Base-by-base conservation (phyloP, 2,329 filamentous ascomycete genomes). In the Hymenoscyphus fraxineus region DNA sequence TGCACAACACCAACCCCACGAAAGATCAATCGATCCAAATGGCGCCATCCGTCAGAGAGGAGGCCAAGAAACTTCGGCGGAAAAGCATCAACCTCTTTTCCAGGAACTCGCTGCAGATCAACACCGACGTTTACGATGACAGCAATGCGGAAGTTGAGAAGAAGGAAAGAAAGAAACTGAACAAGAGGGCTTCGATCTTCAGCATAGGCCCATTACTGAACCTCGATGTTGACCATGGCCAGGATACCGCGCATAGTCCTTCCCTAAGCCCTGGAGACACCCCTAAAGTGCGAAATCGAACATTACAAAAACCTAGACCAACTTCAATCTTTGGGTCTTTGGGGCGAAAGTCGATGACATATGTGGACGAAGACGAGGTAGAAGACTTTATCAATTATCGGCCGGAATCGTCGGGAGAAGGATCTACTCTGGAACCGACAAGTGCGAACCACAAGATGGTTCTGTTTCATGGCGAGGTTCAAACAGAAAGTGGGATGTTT, bases 401-500 rank as follows among this genome's bases (percentile, higher is more conserved):
- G 22, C 71, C 71, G 15, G 70, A 71, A 32, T 71, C 71, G 55
- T 71, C 71, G 12, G 60, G 71, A 51, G 69, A 67, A 19, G 64
- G 61, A 2, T 35, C 62, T 12, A 41, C 63, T 10, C 55, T 67
- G 15, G 65, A 66, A 10, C 59, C 61, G 32, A 63, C 64, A n/a
- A 60, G 59, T 5, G 63, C 64, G 13, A 61, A 60, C n/a, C 68
- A 66, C 35, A 69, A 70, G 65, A 77, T 79, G 38, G 85, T 90
- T 22, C 76, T 90, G 44, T 82, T 88, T 67, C 85, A 90, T 77
- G 88, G 88, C 44, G 88, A 90, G 73, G 85, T 90, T 16, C 88
- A 91, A 76, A 90, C 86, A 13, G 86, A 85, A 59, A 87, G 84
- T 63, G 84, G 85, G 65, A 85, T 91, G 81, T 89, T 90, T 76